Base-by-base conservation (phyloP, 2,329 filamentous ascomycete species). In the Fusarium phyllophilum region DNA sequence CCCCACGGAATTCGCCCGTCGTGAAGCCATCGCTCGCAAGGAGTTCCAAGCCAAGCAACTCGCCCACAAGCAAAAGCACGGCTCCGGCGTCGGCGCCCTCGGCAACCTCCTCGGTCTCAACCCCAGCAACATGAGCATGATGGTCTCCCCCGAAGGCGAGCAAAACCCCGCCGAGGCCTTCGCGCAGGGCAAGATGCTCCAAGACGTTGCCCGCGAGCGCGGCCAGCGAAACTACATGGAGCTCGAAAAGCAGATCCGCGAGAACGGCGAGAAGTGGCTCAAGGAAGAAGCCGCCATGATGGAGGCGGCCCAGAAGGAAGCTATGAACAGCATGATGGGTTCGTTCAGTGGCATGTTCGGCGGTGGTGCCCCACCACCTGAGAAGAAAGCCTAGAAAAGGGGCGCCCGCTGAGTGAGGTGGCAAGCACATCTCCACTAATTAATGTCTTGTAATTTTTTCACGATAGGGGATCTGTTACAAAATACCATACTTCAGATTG, bases 211-310 rank as follows among this genome's bases (percentile, higher is more conserved):
- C 57, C 91, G 96, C 56, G 96, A 99, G 85, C 90, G 95, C 56
- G 96, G 96, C 39, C 93, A 95, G 84, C 92, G 92, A 82, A 93
- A 95, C 83, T 99, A 98, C 84, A 90, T 97, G 86, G 85, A 92
- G 76, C 88, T 98, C 71, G 96, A 98, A 83, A 92, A 92, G 84
- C 93, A 97, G 85, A 97, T 99, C 78, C 89, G 93, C 52, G 93
- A 97, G 83, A 96, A 98, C 81, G 96, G 95, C 59, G 94, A 96
- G 82, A 94, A 96, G 85, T 98, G 95, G 94, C 87, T 99, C 77
- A 95, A 95, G 86, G 96, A 98, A 83, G 95, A 97, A 87, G 93
- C 93, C 48, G 92, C 92, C 55, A 90, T 94, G 81, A 92, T 95
- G 85, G 96, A 98, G 87, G 95, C 94, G 86, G 88, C 91, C 72